A percentile compares a stretch with the other conserved stretches of the same genome.
phyloP scores from a whole-genome alignment of 257 asterid species.

The Lithospermum erythrorhizon region DNA sequence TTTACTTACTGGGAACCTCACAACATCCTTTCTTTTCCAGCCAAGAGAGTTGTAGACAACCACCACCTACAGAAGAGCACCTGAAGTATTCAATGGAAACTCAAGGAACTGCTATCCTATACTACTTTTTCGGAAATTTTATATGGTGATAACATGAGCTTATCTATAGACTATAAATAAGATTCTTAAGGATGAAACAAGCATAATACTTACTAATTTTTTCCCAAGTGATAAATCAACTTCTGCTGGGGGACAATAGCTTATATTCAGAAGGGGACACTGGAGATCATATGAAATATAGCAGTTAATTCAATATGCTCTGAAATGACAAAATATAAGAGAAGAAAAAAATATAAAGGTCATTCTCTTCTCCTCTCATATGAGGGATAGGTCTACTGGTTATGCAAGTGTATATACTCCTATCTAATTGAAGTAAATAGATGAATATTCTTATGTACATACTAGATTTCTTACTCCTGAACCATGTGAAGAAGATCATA shows the following conservation, averaged over 20 bases:
- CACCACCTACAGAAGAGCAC: constrained; percentile 42
- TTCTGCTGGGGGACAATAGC: constrained; percentile 84
- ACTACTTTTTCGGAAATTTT: not conserved
- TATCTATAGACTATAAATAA: not conserved
- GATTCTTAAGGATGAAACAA: not conserved
- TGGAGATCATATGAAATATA: constrained; percentile 22
- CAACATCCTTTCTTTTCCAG: constrained; percentile 72
- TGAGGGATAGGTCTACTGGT: too few species aligned
- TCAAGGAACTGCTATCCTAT: not conserved
- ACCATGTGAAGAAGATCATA: too few species aligned
- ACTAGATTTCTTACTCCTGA: too few species aligned
- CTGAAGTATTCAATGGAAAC: not conserved
- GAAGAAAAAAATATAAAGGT: not conserved
- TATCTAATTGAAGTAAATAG: too few species aligned
- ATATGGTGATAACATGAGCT: not conserved
- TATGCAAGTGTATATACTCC: too few species aligned
- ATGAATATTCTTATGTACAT: too few species aligned
- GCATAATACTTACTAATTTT: constrained; percentile 43
- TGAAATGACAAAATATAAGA: constrained; percentile 5
- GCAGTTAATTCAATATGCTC: not conserved
- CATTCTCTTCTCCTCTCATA: too few species aligned
- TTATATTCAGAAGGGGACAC: constrained; percentile 86
- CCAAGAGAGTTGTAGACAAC: constrained; percentile 84
- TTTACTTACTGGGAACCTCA: constrained; percentile 77
- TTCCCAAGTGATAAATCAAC: constrained; percentile 56